Evolutionary conservation across 345 rosid species (phyloP), one percentile per base, ranked within the genome.

Genomic region (Gossypium ekmanianum): DNA sequence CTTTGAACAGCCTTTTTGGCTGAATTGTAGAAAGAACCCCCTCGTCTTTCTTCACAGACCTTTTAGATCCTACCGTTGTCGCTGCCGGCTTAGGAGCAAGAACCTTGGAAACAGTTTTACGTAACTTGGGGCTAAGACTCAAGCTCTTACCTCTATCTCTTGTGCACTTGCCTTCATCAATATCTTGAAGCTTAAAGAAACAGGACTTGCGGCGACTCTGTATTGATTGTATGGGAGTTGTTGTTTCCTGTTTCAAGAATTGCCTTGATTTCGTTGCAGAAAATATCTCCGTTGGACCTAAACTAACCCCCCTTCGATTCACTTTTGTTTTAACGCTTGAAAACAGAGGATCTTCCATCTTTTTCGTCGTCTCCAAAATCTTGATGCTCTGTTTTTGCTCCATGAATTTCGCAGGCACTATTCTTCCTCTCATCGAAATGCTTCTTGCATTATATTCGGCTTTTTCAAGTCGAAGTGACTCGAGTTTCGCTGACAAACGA

Each of bases 141-240:
- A 76, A 73, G 83, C 98, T 89, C 78, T 89, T 78, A 18, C 93
- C 94, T 61, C 93, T 86, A 72, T 83, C 85, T 72, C 87, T 93
- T 3, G 91, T 86, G 27, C 74, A 85, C 79, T 85, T 90, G 29
- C 81, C 79, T 83, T 95, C 97, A 50, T 91, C 94, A 41, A 93
- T 87, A 3, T 90, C 94, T 58, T 87, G 88, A 18, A 93, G 90
- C 83, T 91, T 93, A 78, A 90, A 93, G 79, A 95, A 93, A 82
- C 98, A 95, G 4, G 98, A 93, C 73, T 90, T 90, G 39, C 99
- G 85, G 11, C 98, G 88, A 75, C 73, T 89, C 88, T 86, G 89
- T 71, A 83, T 84, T 7, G 96, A 85, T 76, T 81, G 87, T 71
- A 85, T 78, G 3, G 97, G 93, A 50, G 98, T 88, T 70, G 84